Percentiles rank a stretch among this genome's conserved stretches.
These are phyloP conservation scores for Pezicula carpinea DNA, from an alignment of 2,329 filamentous ascomycete species.

Conservation along the genomic window DNA sequence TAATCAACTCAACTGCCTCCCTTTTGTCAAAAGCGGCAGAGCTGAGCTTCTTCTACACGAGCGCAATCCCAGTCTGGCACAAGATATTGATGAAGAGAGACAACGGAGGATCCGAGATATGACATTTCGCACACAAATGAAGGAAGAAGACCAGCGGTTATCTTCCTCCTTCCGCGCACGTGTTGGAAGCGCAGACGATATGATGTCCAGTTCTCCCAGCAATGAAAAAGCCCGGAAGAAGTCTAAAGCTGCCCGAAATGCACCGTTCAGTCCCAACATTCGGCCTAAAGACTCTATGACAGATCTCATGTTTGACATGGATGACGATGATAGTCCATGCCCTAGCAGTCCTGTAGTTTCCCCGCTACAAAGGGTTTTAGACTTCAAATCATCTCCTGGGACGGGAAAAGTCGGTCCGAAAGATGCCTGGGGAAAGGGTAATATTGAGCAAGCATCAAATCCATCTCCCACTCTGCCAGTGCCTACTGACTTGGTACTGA, in stretches of 20 bases:
- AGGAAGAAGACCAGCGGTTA: conserved; percentile 59
- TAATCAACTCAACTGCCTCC: conserved; percentile 75
- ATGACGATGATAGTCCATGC: conserved; percentile 46
- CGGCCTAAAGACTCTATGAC: conserved; percentile 62
- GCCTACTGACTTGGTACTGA: conserved; percentile 1
- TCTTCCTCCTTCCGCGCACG: conserved; percentile 57
- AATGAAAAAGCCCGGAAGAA: conserved; percentile 41
- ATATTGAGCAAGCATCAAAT: conserved; percentile 5
- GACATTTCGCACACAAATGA: conserved; percentile 58
- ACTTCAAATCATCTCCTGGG: conserved; percentile 2
- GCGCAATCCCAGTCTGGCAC: conserved; percentile 32
- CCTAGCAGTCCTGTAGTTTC: conserved; percentile 10
- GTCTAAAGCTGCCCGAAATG: conserved; percentile 44
- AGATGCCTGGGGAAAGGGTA: conserved; percentile 11
- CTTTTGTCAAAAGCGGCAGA: conserved; percentile 71
- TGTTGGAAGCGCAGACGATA: conserved; percentile 62
- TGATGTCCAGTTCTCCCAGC: conserved; percentile 30
- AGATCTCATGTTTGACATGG: conserved; percentile 93
- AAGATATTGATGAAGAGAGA: conserved; percentile 64
- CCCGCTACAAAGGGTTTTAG: conserved; percentile 4
- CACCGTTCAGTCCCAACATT: conserved; percentile 60
- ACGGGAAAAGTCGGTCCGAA: conserved; percentile 5
- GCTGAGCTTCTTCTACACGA: conserved; percentile 64
- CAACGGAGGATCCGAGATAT: conserved; percentile 72
- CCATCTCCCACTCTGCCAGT: not conserved